Evolutionary conservation across 176 grass and related monocot genomes (phyloP).

Genomic region (Puccinellia tenuiflora): DNA sequence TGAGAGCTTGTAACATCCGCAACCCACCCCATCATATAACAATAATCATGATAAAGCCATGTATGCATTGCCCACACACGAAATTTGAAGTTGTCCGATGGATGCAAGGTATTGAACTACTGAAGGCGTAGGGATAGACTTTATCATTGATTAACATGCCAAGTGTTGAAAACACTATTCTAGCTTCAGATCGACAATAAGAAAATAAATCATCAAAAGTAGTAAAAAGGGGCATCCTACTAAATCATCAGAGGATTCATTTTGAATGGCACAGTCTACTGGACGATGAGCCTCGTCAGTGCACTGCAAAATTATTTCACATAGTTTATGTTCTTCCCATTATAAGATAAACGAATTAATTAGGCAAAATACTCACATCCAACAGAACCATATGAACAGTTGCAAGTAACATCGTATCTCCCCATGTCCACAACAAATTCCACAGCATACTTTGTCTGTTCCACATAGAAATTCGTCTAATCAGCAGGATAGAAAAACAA

Average conservation of each 20-base stretch:
- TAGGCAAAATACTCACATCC: slow-evolving; percentile 54
- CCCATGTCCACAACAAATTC: slow-evolving; percentile 88
- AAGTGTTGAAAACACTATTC: neutral
- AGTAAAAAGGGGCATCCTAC: neutral
- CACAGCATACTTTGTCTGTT: slow-evolving; percentile 91
- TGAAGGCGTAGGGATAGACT: neutral
- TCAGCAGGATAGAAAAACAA: slow-evolving; percentile 8
- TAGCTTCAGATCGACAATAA: neutral
- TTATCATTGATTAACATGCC: neutral
- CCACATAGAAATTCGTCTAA: slow-evolving; percentile 18
- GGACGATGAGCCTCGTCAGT: slow-evolving; percentile 95
- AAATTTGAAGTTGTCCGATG: too few relatives aligned
- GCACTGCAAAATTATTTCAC: slow-evolving; percentile 44
- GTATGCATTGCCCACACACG: too few relatives aligned
- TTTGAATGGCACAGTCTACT: slow-evolving; percentile 91
- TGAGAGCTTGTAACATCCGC: too few relatives aligned
- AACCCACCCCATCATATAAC: too few relatives aligned
- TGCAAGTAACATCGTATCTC: slow-evolving; percentile 90
- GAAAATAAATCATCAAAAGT: neutral
- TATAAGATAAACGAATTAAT: neutral
- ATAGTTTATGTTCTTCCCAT: slow-evolving; percentile 13
- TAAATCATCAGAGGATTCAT: slow-evolving; percentile 94
- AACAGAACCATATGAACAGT: slow-evolving; percentile 88
- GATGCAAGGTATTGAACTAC: neutral
- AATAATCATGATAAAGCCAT: too few relatives aligned